phyloP scores from a whole-genome alignment of 2,329 filamentous ascomycete genomes.

The Epichloe brachyelytri region DNA sequence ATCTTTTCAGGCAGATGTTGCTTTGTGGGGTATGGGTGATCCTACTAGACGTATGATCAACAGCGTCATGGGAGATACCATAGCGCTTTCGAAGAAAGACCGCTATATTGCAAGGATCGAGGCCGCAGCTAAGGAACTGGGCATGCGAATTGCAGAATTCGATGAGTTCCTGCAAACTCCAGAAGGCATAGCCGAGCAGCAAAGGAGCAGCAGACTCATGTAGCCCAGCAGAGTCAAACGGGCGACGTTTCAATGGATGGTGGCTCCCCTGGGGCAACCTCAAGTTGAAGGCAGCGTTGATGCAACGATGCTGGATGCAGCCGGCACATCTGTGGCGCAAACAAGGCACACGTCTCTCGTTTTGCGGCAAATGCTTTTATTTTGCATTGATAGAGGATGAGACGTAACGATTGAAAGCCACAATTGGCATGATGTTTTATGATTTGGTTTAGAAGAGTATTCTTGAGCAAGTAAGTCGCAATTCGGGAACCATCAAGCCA shows the following conservation, averaged over 20 bases:
- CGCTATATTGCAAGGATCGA: conserved; percentile 40
- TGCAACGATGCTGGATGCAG: not conserved
- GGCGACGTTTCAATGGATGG: conserved; percentile 8
- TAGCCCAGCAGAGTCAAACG: conserved; percentile 11
- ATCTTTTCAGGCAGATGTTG: conserved; percentile 13
- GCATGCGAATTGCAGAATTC: conserved; percentile 37
- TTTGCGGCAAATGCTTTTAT: not conserved
- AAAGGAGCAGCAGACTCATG: conserved; percentile 9
- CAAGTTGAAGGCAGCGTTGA: not conserved
- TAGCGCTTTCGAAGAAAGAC: conserved; percentile 28
- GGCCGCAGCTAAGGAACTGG: conserved; percentile 40
- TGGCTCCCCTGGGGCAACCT: not conserved
- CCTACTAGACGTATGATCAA: conserved; percentile 12
- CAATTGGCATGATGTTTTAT: not conserved
- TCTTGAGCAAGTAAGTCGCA: conserved; percentile 1
- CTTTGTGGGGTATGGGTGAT: conserved; percentile 20
- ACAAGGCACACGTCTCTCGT: not conserved
- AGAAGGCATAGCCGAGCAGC: conserved; percentile 16
- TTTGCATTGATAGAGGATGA: not conserved
- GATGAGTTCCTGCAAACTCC: conserved; percentile 27
- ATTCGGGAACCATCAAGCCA: not conserved
- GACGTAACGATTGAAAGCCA: not conserved
- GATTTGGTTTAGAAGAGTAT: not conserved
- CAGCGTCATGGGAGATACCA: conserved; percentile 33
- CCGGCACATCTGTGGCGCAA: not conserved